Evolutionary conservation across 371 early-diverging fungal species (phyloP).

Genomic region (Cokeromyces recurvatus): DNA sequence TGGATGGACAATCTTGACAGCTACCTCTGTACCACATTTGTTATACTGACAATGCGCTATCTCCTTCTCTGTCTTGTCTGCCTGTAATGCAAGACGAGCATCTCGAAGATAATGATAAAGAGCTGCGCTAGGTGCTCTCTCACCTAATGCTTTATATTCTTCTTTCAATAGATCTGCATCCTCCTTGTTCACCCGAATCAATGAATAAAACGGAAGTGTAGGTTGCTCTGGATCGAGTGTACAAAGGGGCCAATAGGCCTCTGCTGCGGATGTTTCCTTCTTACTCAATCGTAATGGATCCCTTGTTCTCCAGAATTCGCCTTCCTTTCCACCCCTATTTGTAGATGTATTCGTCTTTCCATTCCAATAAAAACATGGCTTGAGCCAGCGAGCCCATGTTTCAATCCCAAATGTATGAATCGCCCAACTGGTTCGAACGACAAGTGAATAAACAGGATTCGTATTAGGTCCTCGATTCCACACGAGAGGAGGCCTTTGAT

Average conservation of each 20-base stretch:
- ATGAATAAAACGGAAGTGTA: slow-evolving; percentile 26
- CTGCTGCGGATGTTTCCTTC: slow-evolving; percentile 60
- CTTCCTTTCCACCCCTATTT: slow-evolving; percentile 39
- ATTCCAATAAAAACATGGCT: slow-evolving; percentile 64
- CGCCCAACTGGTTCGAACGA: slow-evolving; percentile 58
- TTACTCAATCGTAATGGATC: slow-evolving; percentile 52
- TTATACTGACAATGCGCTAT: slow-evolving; percentile 54
- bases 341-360: slow-evolving; percentile 41
- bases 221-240: slow-evolving; percentile 8
- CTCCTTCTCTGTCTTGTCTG: slow-evolving; percentile 30
- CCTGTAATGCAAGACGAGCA: slow-evolving; percentile 40
- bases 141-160: slow-evolving; percentile 25
- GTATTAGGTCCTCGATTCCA: slow-evolving; percentile 70
- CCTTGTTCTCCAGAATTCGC: slow-evolving; percentile 49
- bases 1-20: slow-evolving; percentile 58
- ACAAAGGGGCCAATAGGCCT: slow-evolving; percentile 49
- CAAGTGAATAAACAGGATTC: slow-evolving; percentile 62
- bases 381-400: slow-evolving; percentile 43
- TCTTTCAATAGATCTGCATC: slow-evolving; percentile 37
- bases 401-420: slow-evolving; percentile 38
- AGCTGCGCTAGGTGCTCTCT: slow-evolving; percentile 2
- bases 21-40: slow-evolving; percentile 50
- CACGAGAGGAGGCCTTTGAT: slow-evolving; percentile 31
- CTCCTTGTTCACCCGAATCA: slow-evolving; percentile 57
- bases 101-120: slow-evolving; percentile 43